Conservation (phyloP, 2,329 filamentous ascomycete genomes). For the Sporothrix brasiliensis region DNA sequence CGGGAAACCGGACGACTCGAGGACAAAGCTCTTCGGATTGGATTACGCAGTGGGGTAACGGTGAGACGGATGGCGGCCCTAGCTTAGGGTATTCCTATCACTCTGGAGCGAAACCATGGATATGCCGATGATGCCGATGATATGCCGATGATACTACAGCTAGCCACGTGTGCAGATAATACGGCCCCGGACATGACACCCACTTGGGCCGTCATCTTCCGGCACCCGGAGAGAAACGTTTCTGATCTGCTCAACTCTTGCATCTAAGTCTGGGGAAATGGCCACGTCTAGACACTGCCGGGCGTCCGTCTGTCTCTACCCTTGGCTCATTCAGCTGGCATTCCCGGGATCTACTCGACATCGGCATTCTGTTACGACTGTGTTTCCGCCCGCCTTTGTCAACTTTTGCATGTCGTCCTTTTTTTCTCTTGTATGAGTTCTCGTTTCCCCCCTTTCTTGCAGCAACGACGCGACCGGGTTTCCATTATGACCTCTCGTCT, state of each 20-base stretch:
- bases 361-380: neutral
- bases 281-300: slow-evolving; percentile 8
- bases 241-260: neutral
- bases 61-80: no score
- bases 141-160: neutral
- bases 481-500: no score
- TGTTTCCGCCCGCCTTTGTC: no score
- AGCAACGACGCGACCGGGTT: neutral
- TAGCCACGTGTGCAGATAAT: no score
- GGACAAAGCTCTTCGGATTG: neutral
- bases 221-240: no score
- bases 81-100: neutral
- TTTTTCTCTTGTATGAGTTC: no score
- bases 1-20: neutral
- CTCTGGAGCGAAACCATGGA: neutral
- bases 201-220: no score
- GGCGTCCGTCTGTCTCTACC: no score
- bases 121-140: neutral
- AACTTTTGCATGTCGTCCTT: neutral
- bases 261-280: neutral
- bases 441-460: neutral
- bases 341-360: no score
- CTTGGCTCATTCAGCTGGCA: no score
- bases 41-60: neutral
- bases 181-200: no score